Evolutionary conservation across 208 protist species (phyloP), one percentile per base, ranked within the genome.

Genomic region (Novymonas esmeraldas): DNA sequence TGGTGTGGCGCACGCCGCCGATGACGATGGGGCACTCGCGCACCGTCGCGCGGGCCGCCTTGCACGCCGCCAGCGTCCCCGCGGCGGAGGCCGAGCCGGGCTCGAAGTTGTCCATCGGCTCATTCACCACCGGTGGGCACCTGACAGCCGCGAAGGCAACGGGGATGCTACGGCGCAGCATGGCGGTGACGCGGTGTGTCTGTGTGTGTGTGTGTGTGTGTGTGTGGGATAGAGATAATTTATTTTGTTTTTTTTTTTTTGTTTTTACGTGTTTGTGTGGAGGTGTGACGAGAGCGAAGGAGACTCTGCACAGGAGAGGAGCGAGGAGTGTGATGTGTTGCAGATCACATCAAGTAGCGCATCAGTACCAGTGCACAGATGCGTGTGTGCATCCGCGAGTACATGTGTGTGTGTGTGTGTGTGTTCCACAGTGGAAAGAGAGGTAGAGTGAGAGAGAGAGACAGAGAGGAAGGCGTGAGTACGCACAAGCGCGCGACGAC

Each of bases 21-120:
- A 98, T 93, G 33, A 98, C 70, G 68, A 93, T 94, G 29, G 97
- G 97, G 65, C 95, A 94, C 44, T 98, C 93, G 11, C 65, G 70
- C 6, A 74, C 68, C 38, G 65, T 45, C 0, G 38, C 64, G 41
- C 87, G 90, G 26, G 90, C 59, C n/a, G 55, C 46, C 72, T 85
- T 78, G 72, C 91, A 90, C n/a, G 91, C 89, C 36, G 56, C 83
- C 22, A 89, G 73, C n/a, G 87, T 80, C 24, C 71, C 80, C 31
- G 56, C 70, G 2, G 91, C 82, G 4, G 89, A 81, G 28, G 60
- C 58, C 18, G 86, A 94, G 42, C 87, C 86, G 22, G 89, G 82
- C 67, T 90, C 86, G 67, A 96, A 97, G 67, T 84, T 78, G 55
- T 95, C 85, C 86, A 95, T 94, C 33, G 75, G 84, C 75, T 96